These are phyloP conservation scores for Emericellopsis atlantica DNA, from an alignment of 2,329 filamentous ascomycete genomes.

Conservation along the genomic window DNA sequence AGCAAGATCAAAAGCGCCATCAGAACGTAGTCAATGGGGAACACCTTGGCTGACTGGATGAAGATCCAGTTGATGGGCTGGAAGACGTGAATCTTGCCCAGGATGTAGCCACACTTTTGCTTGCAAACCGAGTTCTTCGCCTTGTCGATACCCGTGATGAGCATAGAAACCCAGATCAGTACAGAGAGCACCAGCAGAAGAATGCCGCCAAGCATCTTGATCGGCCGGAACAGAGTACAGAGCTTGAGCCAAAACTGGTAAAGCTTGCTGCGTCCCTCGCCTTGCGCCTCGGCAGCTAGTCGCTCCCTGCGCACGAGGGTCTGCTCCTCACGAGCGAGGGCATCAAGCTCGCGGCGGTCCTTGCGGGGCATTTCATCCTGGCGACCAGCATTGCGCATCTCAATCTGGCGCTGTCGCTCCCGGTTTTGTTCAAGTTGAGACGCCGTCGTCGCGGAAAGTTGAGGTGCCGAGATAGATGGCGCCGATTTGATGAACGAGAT, in stretches of 20 bases:
- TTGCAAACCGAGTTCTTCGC: conserved; percentile 92
- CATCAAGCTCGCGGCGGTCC: conserved; percentile 79
- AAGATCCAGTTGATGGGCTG: conserved; percentile 84
- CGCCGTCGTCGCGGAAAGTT: conserved; percentile 63
- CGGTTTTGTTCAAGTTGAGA: conserved; percentile 77
- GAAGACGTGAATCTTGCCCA: conserved; percentile 79
- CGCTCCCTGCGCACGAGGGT: conserved; percentile 83
- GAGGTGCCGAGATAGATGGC: conserved; percentile 71
- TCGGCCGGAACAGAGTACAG: conserved; percentile 70
- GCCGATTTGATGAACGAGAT: conserved; percentile 87
- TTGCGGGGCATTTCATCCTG: conserved; percentile 66
- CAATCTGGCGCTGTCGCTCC: conserved; percentile 83
- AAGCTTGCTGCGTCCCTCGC: conserved; percentile 63
- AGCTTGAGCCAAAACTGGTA: conserved; percentile 68
- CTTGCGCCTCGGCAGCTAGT: conserved; percentile 69
- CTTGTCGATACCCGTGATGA: conserved; percentile 93
- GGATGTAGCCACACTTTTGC: conserved; percentile 78
- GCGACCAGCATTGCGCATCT: conserved; percentile 70
- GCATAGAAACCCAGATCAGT: conserved; percentile 79
- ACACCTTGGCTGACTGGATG: conserved; percentile 66
- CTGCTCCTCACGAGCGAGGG: conserved; percentile 78
- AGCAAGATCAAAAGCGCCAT: conserved; percentile 76
- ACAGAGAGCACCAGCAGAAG: conserved; percentile 63
- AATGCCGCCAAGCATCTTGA: conserved; percentile 80
- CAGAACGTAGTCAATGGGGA: conserved; percentile 85